Evolutionary conservation across 202 grass and related monocot species (phyloP).

Genomic region (Schoenoplectus tabernaemontani): DNA sequence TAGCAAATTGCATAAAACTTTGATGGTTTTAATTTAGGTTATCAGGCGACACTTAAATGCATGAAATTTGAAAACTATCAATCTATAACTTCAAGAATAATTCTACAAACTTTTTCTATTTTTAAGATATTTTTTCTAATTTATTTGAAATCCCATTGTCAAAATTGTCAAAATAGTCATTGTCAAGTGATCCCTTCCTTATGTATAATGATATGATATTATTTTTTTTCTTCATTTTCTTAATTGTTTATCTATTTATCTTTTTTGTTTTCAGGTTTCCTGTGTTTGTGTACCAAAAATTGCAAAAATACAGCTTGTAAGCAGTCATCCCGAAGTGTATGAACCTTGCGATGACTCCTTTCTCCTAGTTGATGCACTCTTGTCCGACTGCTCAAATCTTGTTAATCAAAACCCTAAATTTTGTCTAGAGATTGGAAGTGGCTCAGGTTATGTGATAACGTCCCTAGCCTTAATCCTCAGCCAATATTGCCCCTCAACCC

Average conservation of each 20-base stretch:
- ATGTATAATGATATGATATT: neutral
- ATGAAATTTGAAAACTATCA: no score
- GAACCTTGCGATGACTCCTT: constrained; percentile 93
- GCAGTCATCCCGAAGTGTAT: constrained; percentile 77
- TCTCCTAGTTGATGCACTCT: constrained; percentile 84
- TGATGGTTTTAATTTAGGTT: no score
- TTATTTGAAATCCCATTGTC: no score
- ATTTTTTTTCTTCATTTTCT: neutral
- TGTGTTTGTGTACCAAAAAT: constrained; percentile 48
- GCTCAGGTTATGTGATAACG: constrained; percentile 86
- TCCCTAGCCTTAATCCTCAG: constrained; percentile 82
- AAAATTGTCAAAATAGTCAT: no score
- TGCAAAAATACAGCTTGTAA: constrained; percentile 70
- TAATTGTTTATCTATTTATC: constrained; percentile 15
- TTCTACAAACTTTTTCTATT: no score
- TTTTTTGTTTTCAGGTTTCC: constrained; percentile 26
- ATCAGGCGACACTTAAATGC: no score
- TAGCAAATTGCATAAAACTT: no score
- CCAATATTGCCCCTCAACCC: constrained; percentile 44
- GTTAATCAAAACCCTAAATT: constrained; percentile 54
- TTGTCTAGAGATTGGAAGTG: constrained; percentile 77
- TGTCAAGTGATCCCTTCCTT: no score
- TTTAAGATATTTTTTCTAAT: no score
- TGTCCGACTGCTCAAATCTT: constrained; percentile 63
- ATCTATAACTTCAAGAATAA: no score